Conservation (phyloP, 2,329 filamentous ascomycete genomes). For the Cladorrhinum sp. region DNA sequence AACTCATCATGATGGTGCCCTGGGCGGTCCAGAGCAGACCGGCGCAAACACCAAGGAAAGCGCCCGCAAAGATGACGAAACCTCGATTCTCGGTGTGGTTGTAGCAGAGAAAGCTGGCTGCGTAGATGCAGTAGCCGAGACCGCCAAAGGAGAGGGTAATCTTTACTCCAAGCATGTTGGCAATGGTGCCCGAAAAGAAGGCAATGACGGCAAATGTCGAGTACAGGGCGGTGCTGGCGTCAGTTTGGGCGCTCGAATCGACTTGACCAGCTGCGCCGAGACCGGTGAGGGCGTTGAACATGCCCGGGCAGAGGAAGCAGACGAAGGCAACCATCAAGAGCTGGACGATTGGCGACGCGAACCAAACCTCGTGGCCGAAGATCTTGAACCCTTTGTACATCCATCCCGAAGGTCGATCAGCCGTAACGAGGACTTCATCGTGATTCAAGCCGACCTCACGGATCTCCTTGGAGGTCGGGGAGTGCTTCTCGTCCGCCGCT, state of each 20-base stretch:
- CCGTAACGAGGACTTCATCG: neutral
- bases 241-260: slow-evolving; percentile 53
- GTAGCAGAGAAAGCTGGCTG: slow-evolving; percentile 67
- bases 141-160: slow-evolving; percentile 68
- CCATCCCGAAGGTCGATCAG: slow-evolving; percentile 53
- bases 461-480: slow-evolving; percentile 5
- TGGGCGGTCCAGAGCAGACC: slow-evolving; percentile 80
- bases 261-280: slow-evolving; percentile 60
- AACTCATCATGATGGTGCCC: slow-evolving; percentile 86
- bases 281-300: slow-evolving; percentile 64
- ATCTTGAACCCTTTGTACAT: slow-evolving; percentile 64
- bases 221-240: slow-evolving; percentile 68
- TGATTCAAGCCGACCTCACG: slow-evolving; percentile 1
- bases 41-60: slow-evolving; percentile 73
- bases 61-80: slow-evolving; percentile 74
- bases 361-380: slow-evolving; percentile 58
- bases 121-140: slow-evolving; percentile 73
- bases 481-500: slow-evolving; percentile 13
- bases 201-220: slow-evolving; percentile 67
- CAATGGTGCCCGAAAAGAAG: slow-evolving; percentile 72
- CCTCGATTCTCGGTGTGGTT: slow-evolving; percentile 65
- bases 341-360: slow-evolving; percentile 71
- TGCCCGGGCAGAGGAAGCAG: slow-evolving; percentile 65
- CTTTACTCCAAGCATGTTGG: slow-evolving; percentile 71
- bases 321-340: slow-evolving; percentile 68